Evolutionary conservation across 441 rosid species (phyloP), one percentile per base, ranked within the genome.

Genomic region (Bruguiera hainesii): DNA sequence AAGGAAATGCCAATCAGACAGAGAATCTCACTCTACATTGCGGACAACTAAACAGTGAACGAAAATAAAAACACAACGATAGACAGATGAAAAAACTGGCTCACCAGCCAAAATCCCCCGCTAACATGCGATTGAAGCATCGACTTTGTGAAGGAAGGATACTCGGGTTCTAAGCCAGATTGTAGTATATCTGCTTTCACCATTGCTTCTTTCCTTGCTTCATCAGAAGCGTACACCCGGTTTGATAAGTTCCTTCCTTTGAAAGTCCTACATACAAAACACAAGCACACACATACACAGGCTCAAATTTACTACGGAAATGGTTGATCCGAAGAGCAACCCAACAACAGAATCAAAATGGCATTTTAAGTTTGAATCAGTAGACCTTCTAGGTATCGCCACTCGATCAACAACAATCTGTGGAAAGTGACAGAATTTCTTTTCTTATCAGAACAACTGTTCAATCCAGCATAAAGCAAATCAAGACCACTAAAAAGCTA

Each of bases 91-190:
- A 63, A 33, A 25, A 56, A 33, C 37, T 31, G 26, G 35, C 61
- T 67, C 77, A 86, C 96, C 91, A 88, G 90, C 96, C 92, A 82
- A 80, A 88, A 90, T 63, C 92, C 87, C 65, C 90, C 89, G 30
- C 84, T 73, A 67, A 90, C 90, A 73, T 90, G 91, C 3, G 92
- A 85, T 19, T 74, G 89, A 74, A 88, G 88, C 96, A 90, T 88
- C 13, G 89, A 65, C 73, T 82, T 90, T 3, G 79, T 65, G 58
- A 88, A 83, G 69, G 57, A 72, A 9, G 94, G 94, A 68, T 66
- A 73, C 16, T 78, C 67, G 37, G 72, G 26, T 46, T 61, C 84
- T 52, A 90, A 74, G 68, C 68, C 71, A 49, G 79, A 69, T 48
- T 81, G 79, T 61, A 90, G 35, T n/a, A 78, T 78, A 65, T 83